Percentiles rank a stretch among this genome's conserved stretches.
Conservation (phyloP, 1,139 yeast species). For the Candida pseudoviswanathii region DNA sequence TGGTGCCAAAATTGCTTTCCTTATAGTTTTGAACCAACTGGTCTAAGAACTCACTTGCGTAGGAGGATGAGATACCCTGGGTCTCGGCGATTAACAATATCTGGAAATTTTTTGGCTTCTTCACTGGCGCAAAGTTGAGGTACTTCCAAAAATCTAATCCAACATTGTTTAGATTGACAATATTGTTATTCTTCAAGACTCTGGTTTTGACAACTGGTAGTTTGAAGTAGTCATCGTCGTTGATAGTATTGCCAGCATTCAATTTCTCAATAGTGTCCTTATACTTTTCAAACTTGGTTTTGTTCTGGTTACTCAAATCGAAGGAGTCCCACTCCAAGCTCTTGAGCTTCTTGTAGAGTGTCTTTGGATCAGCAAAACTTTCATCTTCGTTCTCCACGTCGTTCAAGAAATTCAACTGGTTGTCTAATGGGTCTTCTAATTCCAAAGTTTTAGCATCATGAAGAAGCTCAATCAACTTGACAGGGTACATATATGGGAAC, state of each 20-base stretch:
- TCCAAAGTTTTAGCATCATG: constrained; percentile 25
- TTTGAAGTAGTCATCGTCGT: constrained; percentile 25
- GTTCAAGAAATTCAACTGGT: constrained; percentile 41
- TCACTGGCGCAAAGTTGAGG: constrained; percentile 57
- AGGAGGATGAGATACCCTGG: constrained; percentile 18
- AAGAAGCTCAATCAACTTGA: constrained; percentile 36
- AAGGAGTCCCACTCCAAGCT: constrained; percentile 42
- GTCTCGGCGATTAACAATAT: constrained; percentile 49
- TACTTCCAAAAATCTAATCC: constrained; percentile 56
- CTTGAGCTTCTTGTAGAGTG: constrained; percentile 28
- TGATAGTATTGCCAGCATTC: constrained; percentile 5
- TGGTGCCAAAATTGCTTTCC: constrained; percentile 51
- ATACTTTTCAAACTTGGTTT: constrained; percentile 26
- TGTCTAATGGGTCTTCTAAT: constrained; percentile 27
- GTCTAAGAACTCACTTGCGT: constrained; percentile 39
- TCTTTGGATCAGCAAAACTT: constrained; percentile 30
- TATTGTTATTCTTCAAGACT: constrained; percentile 32
- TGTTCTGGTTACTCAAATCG: constrained; percentile 19
- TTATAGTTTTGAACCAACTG: constrained; percentile 44
- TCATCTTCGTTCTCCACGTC: constrained; percentile 40
- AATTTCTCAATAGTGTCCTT: constrained; percentile 18
- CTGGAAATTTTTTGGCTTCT: constrained; percentile 50
- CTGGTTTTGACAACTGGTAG: constrained; percentile 29
- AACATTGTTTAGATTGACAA: constrained; percentile 38
- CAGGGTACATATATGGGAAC: constrained; percentile 39